Conservation (phyloP, 768 basidiomycete species). For the Lentinula boryana region DNA sequence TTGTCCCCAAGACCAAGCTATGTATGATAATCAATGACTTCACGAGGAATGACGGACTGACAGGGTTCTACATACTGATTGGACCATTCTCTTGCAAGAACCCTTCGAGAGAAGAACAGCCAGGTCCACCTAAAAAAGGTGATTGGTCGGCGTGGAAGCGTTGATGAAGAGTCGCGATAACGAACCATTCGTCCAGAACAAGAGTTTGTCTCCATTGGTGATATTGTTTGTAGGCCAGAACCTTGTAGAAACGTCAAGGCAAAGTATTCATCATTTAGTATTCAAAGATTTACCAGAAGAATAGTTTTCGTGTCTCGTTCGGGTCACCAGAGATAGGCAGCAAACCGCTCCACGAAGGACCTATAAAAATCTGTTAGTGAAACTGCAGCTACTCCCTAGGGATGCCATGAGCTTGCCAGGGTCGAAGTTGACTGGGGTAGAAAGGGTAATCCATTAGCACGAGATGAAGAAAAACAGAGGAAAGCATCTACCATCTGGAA, state of each 20-base stretch:
- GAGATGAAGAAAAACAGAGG: constrained; percentile 14
- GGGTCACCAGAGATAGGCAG: constrained; percentile 54
- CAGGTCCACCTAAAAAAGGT: constrained; percentile 54
- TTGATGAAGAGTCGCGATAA: neutral
- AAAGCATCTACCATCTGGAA: constrained; percentile 31
- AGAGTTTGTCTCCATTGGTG: constrained; percentile 51
- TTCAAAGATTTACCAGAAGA: constrained; percentile 28
- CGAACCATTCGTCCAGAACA: constrained; percentile 54
- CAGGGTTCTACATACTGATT: constrained; percentile 29
- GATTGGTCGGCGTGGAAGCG: constrained; percentile 10
- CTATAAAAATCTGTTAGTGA: constrained; percentile 14
- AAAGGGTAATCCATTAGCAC: neutral
- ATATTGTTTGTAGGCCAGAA: constrained; percentile 65
- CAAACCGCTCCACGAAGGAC: constrained; percentile 64
- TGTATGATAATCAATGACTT: neutral
- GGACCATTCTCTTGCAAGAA: constrained; percentile 64
- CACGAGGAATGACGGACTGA: neutral
- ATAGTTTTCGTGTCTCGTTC: constrained; percentile 58
- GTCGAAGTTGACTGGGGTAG: constrained; percentile 48
- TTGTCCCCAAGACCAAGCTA: constrained; percentile 50
- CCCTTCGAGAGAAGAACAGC: constrained; percentile 64
- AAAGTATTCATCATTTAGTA: neutral
- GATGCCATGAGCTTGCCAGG: constrained; percentile 47
- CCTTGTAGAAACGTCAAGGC: constrained; percentile 43
- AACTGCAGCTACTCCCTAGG: constrained; percentile 15